Conservation (phyloP, 768 basidiomycete genomes). For the Lanmaoa rubissima region DNA sequence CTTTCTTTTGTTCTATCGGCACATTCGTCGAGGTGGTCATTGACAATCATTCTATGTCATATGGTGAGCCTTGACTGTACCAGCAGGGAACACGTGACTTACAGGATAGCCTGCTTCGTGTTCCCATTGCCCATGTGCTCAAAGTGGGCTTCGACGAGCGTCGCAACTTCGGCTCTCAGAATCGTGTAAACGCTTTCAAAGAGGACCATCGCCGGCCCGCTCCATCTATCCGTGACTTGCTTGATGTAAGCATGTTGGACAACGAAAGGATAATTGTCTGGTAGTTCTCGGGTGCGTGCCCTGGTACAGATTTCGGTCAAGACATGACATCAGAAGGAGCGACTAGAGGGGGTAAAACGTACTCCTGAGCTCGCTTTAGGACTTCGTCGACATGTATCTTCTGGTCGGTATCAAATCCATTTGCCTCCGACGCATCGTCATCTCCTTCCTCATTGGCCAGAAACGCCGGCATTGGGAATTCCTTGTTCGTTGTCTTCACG, state of each 20-base stretch:
- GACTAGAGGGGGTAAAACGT: conserved; percentile 17
- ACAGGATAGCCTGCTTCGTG: conserved; percentile 50
- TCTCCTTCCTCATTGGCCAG: conserved; percentile 40
- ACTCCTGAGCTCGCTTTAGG: conserved; percentile 45
- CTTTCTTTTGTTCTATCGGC: conserved; percentile 37
- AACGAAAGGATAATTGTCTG: conserved; percentile 62
- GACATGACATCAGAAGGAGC: too few relatives aligned
- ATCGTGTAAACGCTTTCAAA: conserved; percentile 40
- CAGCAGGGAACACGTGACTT: conserved; percentile 8
- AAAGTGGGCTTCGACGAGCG: conserved; percentile 51
- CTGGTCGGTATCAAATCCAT: not conserved
- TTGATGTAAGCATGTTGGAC: conserved; percentile 53
- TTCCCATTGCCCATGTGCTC: conserved; percentile 49
- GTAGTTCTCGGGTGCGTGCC: conserved; percentile 68
- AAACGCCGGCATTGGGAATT: conserved; percentile 27
- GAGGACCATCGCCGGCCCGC: conserved; percentile 42
- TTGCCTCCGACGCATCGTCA: not conserved
- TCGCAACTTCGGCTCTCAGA: conserved; percentile 39
- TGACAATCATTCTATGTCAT: conserved; percentile 43
- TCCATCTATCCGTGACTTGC: conserved; percentile 47
- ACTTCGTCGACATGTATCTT: conserved; percentile 55
- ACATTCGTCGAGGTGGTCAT: conserved; percentile 49
- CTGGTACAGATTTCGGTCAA: conserved; percentile 34
- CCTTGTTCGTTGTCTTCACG: conserved; percentile 15
- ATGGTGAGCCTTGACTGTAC: not conserved